Percentiles rank a stretch among this genome's conserved stretches.
Evolutionary conservation across 2,329 filamentous ascomycete genomes (phyloP).

Genomic region (Xylariaceae sp.): DNA sequence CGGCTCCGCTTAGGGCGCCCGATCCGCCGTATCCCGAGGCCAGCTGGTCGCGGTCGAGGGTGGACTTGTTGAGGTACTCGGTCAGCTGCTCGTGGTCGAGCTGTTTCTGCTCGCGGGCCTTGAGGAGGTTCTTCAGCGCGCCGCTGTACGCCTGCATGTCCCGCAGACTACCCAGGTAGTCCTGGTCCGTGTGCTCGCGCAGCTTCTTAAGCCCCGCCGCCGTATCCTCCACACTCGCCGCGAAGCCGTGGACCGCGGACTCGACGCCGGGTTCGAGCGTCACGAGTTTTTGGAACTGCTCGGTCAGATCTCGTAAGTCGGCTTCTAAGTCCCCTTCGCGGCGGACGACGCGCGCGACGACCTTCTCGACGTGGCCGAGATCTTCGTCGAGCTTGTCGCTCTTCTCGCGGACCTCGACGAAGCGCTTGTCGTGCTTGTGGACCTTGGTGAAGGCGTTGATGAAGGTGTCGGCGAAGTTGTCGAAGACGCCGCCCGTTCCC

Average conservation of each 20-base stretch:
- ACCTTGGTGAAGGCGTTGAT: slow-evolving; percentile 97
- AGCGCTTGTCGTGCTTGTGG: slow-evolving; percentile 89
- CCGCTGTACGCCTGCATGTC: slow-evolving; percentile 94
- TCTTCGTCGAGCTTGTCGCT: slow-evolving; percentile 94
- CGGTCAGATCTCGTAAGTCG: slow-evolving; percentile 84
- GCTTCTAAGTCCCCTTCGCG: slow-evolving; percentile 82
- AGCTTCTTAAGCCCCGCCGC: slow-evolving; percentile 73
- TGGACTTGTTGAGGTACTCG: slow-evolving; percentile 91
- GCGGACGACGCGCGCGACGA: slow-evolving; percentile 84
- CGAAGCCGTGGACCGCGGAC: slow-evolving; percentile 77
- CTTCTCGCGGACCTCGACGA: slow-evolving; percentile 89
- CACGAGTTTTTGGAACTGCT: slow-evolving; percentile 92
- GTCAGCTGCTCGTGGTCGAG: slow-evolving; percentile 95
- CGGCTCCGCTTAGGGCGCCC: slow-evolving; percentile 65
- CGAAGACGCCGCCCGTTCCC: slow-evolving; percentile 70
- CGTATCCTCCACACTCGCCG: slow-evolving; percentile 79
- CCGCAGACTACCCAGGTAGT: slow-evolving; percentile 86
- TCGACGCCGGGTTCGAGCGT: slow-evolving; percentile 85
- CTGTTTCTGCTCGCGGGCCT: slow-evolving; percentile 94
- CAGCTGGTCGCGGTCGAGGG: slow-evolving; percentile 77
- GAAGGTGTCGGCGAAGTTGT: slow-evolving; percentile 92
- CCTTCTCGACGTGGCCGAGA: slow-evolving; percentile 87
- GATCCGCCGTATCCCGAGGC: slow-evolving; percentile 49
- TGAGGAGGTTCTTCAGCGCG: slow-evolving; percentile 83
- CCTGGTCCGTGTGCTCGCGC: slow-evolving; percentile 88